phyloP scores from a whole-genome alignment of 768 basidiomycete genomes.

The Mycena kentingensis region DNA sequence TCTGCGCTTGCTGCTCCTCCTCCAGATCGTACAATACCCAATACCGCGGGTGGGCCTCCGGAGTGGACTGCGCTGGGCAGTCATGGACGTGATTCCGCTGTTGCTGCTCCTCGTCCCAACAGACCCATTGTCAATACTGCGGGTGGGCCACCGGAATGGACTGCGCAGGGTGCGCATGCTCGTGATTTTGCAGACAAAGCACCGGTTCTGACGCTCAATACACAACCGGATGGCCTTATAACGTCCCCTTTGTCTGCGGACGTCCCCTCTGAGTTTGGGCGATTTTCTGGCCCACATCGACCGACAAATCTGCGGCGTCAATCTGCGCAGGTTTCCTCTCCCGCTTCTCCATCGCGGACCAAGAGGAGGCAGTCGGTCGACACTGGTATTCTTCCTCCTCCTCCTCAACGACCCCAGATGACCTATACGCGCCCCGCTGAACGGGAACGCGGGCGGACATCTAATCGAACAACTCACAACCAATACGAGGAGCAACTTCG shows the following conservation, averaged over 20 bases:
- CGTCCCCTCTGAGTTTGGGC: slow-evolving; percentile 7
- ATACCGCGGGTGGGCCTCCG: no score
- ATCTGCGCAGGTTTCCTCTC: slow-evolving; percentile 23
- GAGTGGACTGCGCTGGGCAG: no score
- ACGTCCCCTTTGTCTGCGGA: slow-evolving; percentile 10
- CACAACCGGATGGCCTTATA: slow-evolving; percentile 6
- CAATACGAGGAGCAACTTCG: slow-evolving; percentile 15
- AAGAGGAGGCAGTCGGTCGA: slow-evolving; percentile 16
- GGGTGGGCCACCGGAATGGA: background rate
- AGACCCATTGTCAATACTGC: background rate
- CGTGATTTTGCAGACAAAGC: slow-evolving; percentile 12
- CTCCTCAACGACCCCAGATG: slow-evolving; percentile 16
- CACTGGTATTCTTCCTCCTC: slow-evolving; percentile 2
- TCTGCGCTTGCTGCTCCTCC: background rate
- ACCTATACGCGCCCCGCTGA: slow-evolving; percentile 9
- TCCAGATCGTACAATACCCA: no score
- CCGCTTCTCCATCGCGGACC: slow-evolving; percentile 13
- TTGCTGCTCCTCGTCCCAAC: background rate
- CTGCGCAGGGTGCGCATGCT: slow-evolving; percentile 8
- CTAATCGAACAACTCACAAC: slow-evolving; percentile 8
- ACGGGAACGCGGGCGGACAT: background rate
- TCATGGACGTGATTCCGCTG: no score
- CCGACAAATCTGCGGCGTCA: slow-evolving; percentile 19
- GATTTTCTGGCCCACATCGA: background rate
- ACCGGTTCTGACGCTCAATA: slow-evolving; percentile 13